phyloP scores from a whole-genome alignment of 1,139 yeast species.

The Kluyveromyces marxianus region DNA sequence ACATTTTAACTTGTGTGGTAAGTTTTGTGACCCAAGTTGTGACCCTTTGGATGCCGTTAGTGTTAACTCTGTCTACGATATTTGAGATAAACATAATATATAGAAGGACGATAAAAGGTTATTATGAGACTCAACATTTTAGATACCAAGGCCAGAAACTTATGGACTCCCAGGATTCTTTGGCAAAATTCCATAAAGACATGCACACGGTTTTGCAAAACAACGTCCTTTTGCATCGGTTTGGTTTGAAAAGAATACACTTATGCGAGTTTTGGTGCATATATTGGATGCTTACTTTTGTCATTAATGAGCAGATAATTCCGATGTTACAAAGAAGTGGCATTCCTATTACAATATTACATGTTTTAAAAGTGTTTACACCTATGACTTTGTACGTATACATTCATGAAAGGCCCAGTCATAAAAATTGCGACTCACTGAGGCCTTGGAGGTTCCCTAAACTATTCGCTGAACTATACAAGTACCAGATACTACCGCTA shows the following conservation, averaged over 20 bases:
- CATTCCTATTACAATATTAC: background rate
- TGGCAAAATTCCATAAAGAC: slow-evolving; percentile 1
- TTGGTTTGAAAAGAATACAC: slow-evolving; percentile 3
- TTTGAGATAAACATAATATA: slow-evolving; percentile 4
- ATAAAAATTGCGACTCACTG: slow-evolving; percentile 1
- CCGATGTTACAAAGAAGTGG: background rate
- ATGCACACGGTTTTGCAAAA: slow-evolving; percentile 3
- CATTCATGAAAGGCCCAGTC: slow-evolving; percentile 5
- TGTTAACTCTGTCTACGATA: slow-evolving; percentile 4
- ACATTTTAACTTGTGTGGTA: background rate
- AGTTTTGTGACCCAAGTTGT: background rate
- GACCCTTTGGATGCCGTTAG: slow-evolving; percentile 2
- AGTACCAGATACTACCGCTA: background rate
- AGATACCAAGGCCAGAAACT: background rate
- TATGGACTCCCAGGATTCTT: background rate
- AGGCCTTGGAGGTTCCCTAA: slow-evolving; percentile 3
- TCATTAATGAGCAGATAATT: background rate
- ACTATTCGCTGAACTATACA: background rate
- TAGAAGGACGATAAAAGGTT: slow-evolving; percentile 2
- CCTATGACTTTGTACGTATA: too few species aligned
- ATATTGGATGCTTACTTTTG: slow-evolving; percentile 6
- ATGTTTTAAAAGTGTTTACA: too few species aligned
- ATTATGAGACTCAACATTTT: slow-evolving; percentile 3
- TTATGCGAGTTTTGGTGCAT: slow-evolving; percentile 6
- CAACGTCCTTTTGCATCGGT: background rate